Evolutionary conservation across 805 yeast species (phyloP).

Genomic region (Saturnispora diversa): DNA sequence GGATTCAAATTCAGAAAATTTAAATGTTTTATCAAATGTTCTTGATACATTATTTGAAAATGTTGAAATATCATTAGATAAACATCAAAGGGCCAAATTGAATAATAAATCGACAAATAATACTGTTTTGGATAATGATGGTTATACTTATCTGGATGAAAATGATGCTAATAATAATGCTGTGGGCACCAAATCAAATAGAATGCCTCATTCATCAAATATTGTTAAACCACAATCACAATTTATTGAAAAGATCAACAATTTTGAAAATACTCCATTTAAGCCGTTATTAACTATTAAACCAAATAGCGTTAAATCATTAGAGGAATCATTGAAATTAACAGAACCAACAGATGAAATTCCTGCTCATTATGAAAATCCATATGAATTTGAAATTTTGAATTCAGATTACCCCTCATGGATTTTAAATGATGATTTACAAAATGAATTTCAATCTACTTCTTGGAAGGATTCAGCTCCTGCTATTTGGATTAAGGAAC

Average conservation of each 20-base stretch:
- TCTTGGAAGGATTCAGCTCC: conserved; percentile 53
- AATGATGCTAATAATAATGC: conserved; percentile 29
- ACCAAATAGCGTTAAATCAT: conserved; percentile 57
- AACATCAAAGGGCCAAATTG: conserved; percentile 23
- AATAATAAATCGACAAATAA: not conserved
- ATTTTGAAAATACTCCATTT: conserved; percentile 64
- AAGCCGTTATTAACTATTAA: conserved; percentile 62
- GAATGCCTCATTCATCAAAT: conserved; percentile 12
- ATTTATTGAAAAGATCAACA: conserved; percentile 52
- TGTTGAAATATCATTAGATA: conserved; percentile 61
- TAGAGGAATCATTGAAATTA: conserved; percentile 42
- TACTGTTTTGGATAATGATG: conserved; percentile 15
- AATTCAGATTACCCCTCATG: conserved; percentile 58
- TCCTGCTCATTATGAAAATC: conserved; percentile 66
- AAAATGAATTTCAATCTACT: conserved; percentile 35
- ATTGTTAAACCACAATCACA: conserved; percentile 57
- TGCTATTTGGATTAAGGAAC: conserved; percentile 58
- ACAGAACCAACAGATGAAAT: conserved; percentile 32
- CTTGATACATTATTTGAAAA: conserved; percentile 71
- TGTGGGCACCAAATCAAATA: not conserved
- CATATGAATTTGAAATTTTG: conserved; percentile 70
- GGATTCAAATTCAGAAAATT: conserved; percentile 36
- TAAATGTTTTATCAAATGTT: conserved; percentile 56
- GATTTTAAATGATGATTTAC: conserved; percentile 33
- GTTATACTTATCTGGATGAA: conserved; percentile 47